Evolutionary conservation across 202 grass and related monocot genomes (phyloP).

Genomic region (Elaeis oleifera): DNA sequence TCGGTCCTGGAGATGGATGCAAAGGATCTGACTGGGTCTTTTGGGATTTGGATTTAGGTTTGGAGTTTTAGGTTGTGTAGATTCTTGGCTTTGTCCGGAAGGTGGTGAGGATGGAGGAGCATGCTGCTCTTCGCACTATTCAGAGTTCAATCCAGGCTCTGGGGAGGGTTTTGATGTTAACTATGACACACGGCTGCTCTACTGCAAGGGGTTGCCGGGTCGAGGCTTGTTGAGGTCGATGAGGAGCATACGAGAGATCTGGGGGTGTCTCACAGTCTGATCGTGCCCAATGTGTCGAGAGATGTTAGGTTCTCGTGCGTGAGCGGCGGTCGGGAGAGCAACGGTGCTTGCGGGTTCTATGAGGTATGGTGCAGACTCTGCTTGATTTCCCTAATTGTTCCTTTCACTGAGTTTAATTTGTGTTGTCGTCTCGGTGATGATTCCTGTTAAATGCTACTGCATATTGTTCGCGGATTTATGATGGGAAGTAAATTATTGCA

Average conservation of each 20-base stretch:
- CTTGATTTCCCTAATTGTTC: too few species aligned
- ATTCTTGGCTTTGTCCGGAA: not conserved
- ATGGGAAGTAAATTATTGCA: too few species aligned
- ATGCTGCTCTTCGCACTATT: constrained; percentile 27
- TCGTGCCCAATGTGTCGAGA: constrained; percentile 32
- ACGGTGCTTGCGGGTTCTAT: constrained; percentile 37
- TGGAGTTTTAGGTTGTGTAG: not conserved
- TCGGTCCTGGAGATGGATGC: constrained; percentile 2
- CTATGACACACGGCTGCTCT: constrained; percentile 44
- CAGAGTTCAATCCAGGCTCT: constrained; percentile 35
- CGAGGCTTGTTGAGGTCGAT: constrained; percentile 32
- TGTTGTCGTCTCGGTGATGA: too few species aligned
- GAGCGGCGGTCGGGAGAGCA: constrained; percentile 13
- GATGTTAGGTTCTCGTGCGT: constrained; percentile 27
- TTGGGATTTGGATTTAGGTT: not conserved
- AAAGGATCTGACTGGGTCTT: not conserved
- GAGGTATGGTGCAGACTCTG: constrained; percentile 20
- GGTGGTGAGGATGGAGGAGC: constrained; percentile 42
- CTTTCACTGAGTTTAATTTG: too few species aligned
- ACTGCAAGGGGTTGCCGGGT: constrained; percentile 39
- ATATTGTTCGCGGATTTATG: too few species aligned
- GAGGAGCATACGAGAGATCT: constrained; percentile 27
- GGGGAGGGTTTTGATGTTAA: constrained; percentile 48
- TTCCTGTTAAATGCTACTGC: too few species aligned
- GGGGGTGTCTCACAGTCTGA: constrained; percentile 20